Base-by-base conservation (phyloP, 2,329 filamentous ascomycete genomes). In the Fusarium solani-melongenae region DNA sequence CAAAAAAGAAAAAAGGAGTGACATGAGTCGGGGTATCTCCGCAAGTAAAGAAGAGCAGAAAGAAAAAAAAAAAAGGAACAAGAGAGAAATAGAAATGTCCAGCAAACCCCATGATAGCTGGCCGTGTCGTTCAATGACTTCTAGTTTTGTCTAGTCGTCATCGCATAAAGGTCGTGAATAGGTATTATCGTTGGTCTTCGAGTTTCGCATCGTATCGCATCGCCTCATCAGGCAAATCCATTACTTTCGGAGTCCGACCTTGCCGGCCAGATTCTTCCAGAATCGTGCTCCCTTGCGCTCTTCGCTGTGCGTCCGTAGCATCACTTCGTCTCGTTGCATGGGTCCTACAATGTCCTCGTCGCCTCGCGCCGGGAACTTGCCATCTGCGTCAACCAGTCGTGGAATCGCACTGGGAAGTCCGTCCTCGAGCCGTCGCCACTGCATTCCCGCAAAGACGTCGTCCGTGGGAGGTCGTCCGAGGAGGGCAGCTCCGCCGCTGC, bases 301-400 rank as follows among this genome's bases (percentile, higher is more conserved):
- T 51, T 87, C 85, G 65, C 82, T 84, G 55, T 80, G 80, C 15
- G 83, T 81, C 55, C 86, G 83, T 33, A 82, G 81, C 88, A 90
- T 90, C 71, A 86, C 83, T 41, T 85, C 84, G 73, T 89, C 88
- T 14, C 89, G 88, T 76, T 91, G 90, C 95, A 98, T 98, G 8
- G 95, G 95, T 2, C 95, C 95, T 51, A 98, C 94, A 80, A 98
- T 97, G 81, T 97, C 95, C 77, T 95, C 92, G 78, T 98, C 95
- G 61, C 95, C 95, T 34, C 96, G 89, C 76, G 92, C 91, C 27
- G 95, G 95, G 78, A 98, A 98, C 82, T 98, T 98, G 79, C 93
- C 92, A 71, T 93, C 88, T 79, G 92, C 87, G 79, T 93, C 91
- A 71, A 92, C 86, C 75, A 95, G 89, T 29, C 89, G 88, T 0